Conservation (phyloP, 768 basidiomycete species). For the Naganishia antarctica region DNA sequence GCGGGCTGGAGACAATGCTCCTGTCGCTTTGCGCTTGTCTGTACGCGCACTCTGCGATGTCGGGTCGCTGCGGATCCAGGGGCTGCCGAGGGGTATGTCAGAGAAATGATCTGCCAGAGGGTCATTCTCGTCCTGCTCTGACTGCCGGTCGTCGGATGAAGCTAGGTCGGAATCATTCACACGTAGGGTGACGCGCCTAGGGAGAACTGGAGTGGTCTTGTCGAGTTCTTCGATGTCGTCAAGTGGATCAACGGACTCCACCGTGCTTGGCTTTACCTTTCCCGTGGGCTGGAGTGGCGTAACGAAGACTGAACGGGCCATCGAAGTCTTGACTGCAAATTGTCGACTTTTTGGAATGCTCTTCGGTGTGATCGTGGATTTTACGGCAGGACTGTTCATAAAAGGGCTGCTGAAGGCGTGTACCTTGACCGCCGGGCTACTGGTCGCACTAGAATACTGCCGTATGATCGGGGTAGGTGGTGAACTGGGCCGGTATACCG, state of each 20-base stretch:
- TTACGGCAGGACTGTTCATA: not conserved
- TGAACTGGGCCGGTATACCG: not conserved
- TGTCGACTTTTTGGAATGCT: not conserved
- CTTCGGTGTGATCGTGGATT: not conserved
- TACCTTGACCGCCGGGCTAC: not conserved
- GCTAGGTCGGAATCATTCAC: not conserved
- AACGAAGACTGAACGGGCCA: not conserved
- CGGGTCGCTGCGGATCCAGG: not conserved
- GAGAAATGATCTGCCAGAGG: conserved; percentile 3
- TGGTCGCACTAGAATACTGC: not conserved
- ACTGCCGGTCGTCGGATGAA: not conserved
- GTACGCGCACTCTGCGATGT: not conserved
- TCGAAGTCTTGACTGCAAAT: not conserved
- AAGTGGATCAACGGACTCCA: conserved; percentile 12
- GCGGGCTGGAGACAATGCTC: not conserved
- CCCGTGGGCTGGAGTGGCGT: conserved; percentile 4
- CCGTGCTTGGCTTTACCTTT: not conserved
- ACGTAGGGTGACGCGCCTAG: not conserved
- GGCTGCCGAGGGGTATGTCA: not conserved
- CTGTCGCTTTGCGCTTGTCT: not conserved
- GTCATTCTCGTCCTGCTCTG: conserved; percentile 4
- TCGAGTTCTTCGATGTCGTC: conserved; percentile 19
- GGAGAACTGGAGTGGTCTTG: conserved; percentile 8
- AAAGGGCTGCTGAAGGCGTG: conserved; percentile 17
- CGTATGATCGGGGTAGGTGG: not conserved